Conservation (phyloP, 1,284 basidiomycete species). For the Flammula alnicola region DNA sequence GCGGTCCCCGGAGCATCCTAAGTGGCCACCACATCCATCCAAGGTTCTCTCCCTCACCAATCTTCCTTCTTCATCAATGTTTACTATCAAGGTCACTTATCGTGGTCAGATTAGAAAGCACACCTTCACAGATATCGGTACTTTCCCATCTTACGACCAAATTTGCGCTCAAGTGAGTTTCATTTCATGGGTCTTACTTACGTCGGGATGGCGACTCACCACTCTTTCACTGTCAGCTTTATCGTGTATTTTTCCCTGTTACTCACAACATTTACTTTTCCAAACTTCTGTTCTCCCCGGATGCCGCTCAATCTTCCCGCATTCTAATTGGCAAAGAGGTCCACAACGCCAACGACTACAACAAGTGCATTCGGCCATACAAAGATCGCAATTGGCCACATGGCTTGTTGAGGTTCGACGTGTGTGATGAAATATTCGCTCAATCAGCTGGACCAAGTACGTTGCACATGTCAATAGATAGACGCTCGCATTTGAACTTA, state of each 20-base stretch:
- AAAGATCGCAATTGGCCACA: slow-evolving; percentile 54
- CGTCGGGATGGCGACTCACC: slow-evolving; percentile 25
- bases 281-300: slow-evolving; percentile 68
- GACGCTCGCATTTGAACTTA: background rate
- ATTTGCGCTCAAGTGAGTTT: slow-evolving; percentile 48
- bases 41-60: slow-evolving; percentile 13
- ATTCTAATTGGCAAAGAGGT: slow-evolving; percentile 67
- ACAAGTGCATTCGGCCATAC: slow-evolving; percentile 52
- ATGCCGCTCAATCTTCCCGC: slow-evolving; percentile 50
- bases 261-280: slow-evolving; percentile 62
- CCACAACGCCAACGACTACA: slow-evolving; percentile 61
- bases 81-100: slow-evolving; percentile 56
- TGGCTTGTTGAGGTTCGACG: slow-evolving; percentile 64
- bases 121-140: slow-evolving; percentile 39
- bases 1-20: slow-evolving; percentile 15
- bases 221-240: slow-evolving; percentile 53
- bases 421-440: slow-evolving; percentile 55
- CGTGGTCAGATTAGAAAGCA: slow-evolving; percentile 51
- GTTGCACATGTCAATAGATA: background rate
- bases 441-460: slow-evolving; percentile 19
- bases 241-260: slow-evolving; percentile 70
- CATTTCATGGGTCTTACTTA: slow-evolving; percentile 2
- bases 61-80: slow-evolving; percentile 37
- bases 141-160: slow-evolving; percentile 51
- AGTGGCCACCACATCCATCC: slow-evolving; percentile 11